Conservation (phyloP, 345 rosid species). For the Moricandia moricandioides region DNA sequence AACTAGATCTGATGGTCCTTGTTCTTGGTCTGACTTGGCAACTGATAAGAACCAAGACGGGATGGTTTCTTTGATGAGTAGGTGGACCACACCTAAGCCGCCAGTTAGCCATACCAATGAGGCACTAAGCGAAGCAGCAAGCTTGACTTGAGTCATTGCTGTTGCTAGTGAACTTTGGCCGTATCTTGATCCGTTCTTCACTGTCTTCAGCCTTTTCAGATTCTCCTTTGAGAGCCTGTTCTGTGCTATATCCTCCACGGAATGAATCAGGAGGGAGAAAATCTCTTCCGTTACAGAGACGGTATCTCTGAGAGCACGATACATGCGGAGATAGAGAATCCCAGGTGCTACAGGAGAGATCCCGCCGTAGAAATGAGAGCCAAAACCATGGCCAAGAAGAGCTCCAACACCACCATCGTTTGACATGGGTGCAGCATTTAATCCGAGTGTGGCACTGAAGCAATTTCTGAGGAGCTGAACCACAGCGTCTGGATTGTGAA, state of each 20-base stretch:
- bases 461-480: slow-evolving; percentile 91
- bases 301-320: slow-evolving; percentile 71
- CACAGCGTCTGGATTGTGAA: slow-evolving; percentile 77
- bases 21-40: slow-evolving; percentile 54
- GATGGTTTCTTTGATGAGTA: slow-evolving; percentile 73
- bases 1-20: slow-evolving; percentile 53
- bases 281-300: slow-evolving; percentile 73
- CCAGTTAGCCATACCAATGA: slow-evolving; percentile 89
- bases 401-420: slow-evolving; percentile 84
- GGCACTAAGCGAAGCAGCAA: slow-evolving; percentile 89
- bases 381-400: slow-evolving; percentile 94
- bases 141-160: slow-evolving; percentile 75
- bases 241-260: slow-evolving; percentile 68
- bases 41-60: slow-evolving; percentile 91
- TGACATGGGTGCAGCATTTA: slow-evolving; percentile 50
- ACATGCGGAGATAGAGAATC: slow-evolving; percentile 73
- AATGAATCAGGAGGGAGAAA: slow-evolving; percentile 72
- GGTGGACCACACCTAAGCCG: slow-evolving; percentile 66
- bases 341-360: slow-evolving; percentile 94
- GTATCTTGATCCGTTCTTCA: slow-evolving; percentile 59
- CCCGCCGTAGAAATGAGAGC: slow-evolving; percentile 84
- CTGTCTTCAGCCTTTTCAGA: slow-evolving; percentile 54
- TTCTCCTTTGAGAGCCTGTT: slow-evolving; percentile 53
- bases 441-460: slow-evolving; percentile 79
- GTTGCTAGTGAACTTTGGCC: slow-evolving; percentile 72